These are phyloP conservation scores for Geotrichum restrictum DNA, from an alignment of 1,139 yeast species.

Conservation along the genomic window DNA sequence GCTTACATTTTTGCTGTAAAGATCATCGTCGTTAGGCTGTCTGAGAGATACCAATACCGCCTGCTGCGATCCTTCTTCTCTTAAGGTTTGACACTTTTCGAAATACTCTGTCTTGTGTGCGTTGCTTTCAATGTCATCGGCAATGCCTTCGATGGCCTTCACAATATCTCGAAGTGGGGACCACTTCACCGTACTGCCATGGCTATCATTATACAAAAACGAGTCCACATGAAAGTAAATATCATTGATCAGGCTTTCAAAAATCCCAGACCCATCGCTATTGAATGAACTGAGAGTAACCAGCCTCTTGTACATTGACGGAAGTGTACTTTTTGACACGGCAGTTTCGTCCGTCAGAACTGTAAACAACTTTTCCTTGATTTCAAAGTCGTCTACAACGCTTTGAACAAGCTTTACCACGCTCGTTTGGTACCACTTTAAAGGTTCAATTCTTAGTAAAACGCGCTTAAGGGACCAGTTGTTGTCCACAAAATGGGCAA, in stretches of 20 bases:
- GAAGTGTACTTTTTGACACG: not conserved
- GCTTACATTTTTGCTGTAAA: conserved; percentile 19
- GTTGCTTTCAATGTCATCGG: conserved; percentile 18
- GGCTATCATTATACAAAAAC: conserved; percentile 6
- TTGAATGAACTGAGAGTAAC: not conserved
- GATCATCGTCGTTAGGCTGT: conserved; percentile 18
- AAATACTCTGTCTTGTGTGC: conserved; percentile 15
- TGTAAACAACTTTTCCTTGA: conserved; percentile 19
- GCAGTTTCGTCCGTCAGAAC: conserved; percentile 15
- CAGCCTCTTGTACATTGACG: conserved; percentile 11
- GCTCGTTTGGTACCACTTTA: conserved; percentile 19
- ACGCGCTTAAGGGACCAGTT: conserved; percentile 21
- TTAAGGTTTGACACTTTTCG: conserved; percentile 12
- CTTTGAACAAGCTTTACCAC: conserved; percentile 18
- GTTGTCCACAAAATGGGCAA: conserved; percentile 20
- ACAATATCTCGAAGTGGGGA: conserved; percentile 12
- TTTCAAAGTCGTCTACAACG: conserved; percentile 17
- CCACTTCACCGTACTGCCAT: not conserved
- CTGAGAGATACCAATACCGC: conserved; percentile 13
- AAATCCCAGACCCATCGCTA: conserved; percentile 1
- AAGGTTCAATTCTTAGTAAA: conserved; percentile 17
- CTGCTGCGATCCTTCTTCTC: conserved; percentile 7
- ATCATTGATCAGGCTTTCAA: conserved; percentile 17
- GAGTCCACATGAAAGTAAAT: conserved; percentile 15
- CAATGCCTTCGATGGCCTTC: conserved; percentile 17